Evolutionary conservation across 73 alveolate genomes (phyloP), one percentile per base, ranked within the genome.

Genomic region (Stentor coeruleus): DNA sequence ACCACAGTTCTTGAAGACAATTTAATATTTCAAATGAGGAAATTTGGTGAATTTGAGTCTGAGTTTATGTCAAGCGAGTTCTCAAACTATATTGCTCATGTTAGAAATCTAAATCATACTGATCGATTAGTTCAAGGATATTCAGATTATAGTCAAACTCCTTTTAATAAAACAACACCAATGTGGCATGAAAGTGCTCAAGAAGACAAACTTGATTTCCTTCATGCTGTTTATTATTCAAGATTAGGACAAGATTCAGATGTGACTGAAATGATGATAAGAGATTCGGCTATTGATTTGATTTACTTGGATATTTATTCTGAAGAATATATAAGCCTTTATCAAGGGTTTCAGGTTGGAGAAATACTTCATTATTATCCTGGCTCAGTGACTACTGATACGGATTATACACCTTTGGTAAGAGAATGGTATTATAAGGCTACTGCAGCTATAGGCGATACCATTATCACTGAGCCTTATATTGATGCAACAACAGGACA

Each of bases 341-440:
- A 66, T 31, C 37, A 20, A 20, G 79, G 79, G 37, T 66, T 26
- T 66, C 49, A 66, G 33, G 33, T 66, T 33, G 79, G 37, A 0
- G 79, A 66, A 31, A 20, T 66, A 1, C 33, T 66, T 26, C 42
- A 26, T 66, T 66, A 20, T 2, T 66, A 66, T 40, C 79, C 79
- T 11, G 79, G 79, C 42, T 66, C n/a, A 28, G 37, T 28, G 33
- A 66, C n/a, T 26, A 20, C 79, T 66, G 36, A 20, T 31, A 20
- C n/a, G 14, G 28, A 31, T 31, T 66, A 66, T 40, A 66, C 79
- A 37, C 79, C 79, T 28, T 40, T 66, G 36, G 79, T 66, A 33
- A 66, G 79, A 66, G 79, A 66, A 33, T 66, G 79, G 79, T 66
- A 66, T 40, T 66, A 66, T 2, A 66, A 66, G 33, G 79, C 79